Conservation (phyloP, 495 filamentous ascomycete species). For the Aeminium ludgeri region DNA sequence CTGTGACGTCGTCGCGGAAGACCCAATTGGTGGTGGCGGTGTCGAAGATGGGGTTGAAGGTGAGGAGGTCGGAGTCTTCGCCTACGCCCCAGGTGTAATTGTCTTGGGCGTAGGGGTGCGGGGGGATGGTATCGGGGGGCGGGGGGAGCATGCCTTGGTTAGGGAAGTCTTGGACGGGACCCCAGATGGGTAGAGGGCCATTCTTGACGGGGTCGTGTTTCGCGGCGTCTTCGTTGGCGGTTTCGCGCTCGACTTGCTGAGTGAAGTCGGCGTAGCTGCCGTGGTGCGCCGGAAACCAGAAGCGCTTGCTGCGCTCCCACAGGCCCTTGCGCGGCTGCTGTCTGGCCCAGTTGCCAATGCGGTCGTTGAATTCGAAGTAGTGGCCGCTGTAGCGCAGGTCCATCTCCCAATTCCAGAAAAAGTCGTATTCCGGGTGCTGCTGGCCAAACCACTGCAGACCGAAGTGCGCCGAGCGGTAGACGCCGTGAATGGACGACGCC, state of each 20-base stretch:
- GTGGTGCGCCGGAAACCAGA: constrained; percentile 32
- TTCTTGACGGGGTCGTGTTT: constrained; percentile 12
- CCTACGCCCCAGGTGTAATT: constrained; percentile 42
- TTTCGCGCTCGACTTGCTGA: constrained; percentile 28
- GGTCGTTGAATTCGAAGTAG: constrained; percentile 36
- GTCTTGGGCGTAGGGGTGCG: constrained; percentile 28
- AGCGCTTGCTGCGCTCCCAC: constrained; percentile 32
- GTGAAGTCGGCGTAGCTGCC: constrained; percentile 31
- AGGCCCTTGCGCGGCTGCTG: constrained; percentile 37
- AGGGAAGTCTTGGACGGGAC: constrained; percentile 22
- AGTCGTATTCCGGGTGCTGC: constrained; percentile 41
- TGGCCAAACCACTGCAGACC: constrained; percentile 41
- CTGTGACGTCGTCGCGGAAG: constrained; percentile 28
- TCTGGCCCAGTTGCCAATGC: constrained; percentile 32
- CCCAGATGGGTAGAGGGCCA: constrained; percentile 30
- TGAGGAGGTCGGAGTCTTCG: constrained; percentile 40
- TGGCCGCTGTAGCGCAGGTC: constrained; percentile 41
- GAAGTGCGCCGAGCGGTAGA: constrained; percentile 27
- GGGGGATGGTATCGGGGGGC: constrained; percentile 31
- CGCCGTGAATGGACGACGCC: constrained; percentile 21
- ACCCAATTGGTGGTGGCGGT: constrained; percentile 27
- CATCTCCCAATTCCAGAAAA: constrained; percentile 47
- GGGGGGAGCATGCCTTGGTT: constrained; percentile 20
- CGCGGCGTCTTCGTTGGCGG: constrained; percentile 8
- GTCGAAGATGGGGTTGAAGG: constrained; percentile 34